Evolutionary conservation across 176 grass and related monocot genomes (phyloP).

Genomic region (Ensete ventricosum): DNA sequence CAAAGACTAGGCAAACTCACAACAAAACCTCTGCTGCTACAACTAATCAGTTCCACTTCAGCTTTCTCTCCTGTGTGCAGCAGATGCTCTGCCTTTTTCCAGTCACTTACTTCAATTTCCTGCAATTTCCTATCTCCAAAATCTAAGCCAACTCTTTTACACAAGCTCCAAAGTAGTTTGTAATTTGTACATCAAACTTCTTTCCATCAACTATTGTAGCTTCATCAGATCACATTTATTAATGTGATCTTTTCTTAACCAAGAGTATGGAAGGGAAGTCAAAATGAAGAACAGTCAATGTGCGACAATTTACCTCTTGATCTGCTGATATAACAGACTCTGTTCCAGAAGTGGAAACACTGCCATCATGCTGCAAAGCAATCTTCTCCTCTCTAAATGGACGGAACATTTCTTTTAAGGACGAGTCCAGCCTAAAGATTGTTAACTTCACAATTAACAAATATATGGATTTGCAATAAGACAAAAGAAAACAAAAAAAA

Average conservation of each 20-base stretch:
- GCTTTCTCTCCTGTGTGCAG: constrained; percentile 64
- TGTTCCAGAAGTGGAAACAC: constrained; percentile 32
- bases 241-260: background rate
- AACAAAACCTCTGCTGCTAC: constrained; percentile 74
- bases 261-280: background rate
- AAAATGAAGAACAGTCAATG: background rate
- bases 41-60: constrained; percentile 80
- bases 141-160: background rate
- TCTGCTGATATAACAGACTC: constrained; percentile 43
- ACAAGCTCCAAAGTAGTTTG: background rate
- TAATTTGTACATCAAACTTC: background rate
- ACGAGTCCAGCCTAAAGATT: constrained; percentile 54
- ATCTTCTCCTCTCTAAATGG: constrained; percentile 22
- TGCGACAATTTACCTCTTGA: constrained; percentile 44
- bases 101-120: constrained; percentile 31
- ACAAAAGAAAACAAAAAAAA: background rate
- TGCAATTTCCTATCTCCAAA: constrained; percentile 4
- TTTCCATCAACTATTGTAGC: background rate
- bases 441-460: constrained; percentile 13
- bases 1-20: constrained; percentile 40
- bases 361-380: constrained; percentile 22
- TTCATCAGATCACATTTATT: background rate
- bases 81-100: constrained; percentile 52
- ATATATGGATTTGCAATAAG: background rate
- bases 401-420: constrained; percentile 30